These are phyloP conservation scores for Cytospora paraplurivora DNA, from an alignment of 2,329 filamentous ascomycete species.

Conservation along the genomic window DNA sequence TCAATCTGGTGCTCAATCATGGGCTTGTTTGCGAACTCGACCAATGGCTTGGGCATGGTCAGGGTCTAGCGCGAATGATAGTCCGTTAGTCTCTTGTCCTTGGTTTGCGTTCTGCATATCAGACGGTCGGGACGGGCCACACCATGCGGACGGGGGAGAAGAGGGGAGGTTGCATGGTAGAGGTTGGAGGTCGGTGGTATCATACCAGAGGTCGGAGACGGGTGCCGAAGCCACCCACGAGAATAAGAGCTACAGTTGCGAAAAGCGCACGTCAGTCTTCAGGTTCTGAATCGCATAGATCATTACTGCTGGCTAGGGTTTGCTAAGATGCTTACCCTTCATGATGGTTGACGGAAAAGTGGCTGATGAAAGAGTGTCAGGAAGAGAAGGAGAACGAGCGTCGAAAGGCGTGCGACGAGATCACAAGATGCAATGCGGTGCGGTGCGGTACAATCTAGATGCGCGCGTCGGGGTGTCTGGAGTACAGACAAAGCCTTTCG, in stretches of 20 bases:
- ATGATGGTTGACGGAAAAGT: conserved; percentile 18
- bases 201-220: conserved; percentile 92
- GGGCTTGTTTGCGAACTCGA: conserved; percentile 98
- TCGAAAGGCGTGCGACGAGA: conserved; percentile 7
- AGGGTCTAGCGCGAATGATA: conserved; percentile 66
- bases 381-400: conserved; percentile 7
- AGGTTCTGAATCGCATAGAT: neutral
- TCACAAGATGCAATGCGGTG: neutral
- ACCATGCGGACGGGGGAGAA: neutral
- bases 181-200: conserved; percentile 31
- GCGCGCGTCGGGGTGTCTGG: neutral
- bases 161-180: neutral
- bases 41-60: conserved; percentile 93
- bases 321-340: conserved; percentile 26
- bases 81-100: conserved; percentile 26
- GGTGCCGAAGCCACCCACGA: conserved; percentile 98
- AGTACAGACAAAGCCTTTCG: neutral
- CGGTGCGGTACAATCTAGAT: too few relatives aligned
- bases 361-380: conserved; percentile 20
- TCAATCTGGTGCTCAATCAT: conserved; percentile 99
- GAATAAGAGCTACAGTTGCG: conserved; percentile 77
- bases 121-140: neutral
- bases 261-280: conserved; percentile 30
- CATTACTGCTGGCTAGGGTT: neutral
- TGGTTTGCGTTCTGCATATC: neutral